phyloP scores from a whole-genome alignment of 2,329 filamentous ascomycete species.

The Chaetomiaceae sp. region DNA sequence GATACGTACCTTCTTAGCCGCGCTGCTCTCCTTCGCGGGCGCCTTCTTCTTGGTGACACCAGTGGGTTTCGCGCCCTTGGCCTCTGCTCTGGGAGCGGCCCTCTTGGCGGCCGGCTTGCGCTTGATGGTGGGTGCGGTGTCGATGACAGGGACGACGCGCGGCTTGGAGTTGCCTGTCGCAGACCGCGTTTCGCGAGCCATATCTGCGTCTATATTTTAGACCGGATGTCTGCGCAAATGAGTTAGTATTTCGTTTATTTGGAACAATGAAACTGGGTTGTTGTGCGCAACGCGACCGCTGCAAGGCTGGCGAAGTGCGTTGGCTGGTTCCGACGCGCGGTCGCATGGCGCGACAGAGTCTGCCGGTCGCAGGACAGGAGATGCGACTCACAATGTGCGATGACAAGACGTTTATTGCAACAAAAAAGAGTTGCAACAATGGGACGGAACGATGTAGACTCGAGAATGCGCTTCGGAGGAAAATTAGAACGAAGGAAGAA shows the following conservation, averaged over 20 bases:
- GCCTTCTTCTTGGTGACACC: conserved; percentile 38
- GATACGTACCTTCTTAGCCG: conserved; percentile 31
- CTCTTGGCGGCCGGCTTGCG: conserved; percentile 29
- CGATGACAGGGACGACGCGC: conserved; percentile 47
- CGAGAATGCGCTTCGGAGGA: neutral
- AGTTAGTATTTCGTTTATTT: neutral
- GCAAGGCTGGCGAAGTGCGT: neutral
- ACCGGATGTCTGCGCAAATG: neutral
- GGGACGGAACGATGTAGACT: neutral
- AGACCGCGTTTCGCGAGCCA: conserved; percentile 50
- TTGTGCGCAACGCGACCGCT: conserved; percentile 4
- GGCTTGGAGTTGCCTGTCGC: conserved; percentile 50
- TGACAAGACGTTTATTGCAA: neutral
- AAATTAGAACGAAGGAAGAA: neutral
- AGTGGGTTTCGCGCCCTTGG: conserved; percentile 31
- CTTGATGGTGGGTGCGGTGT: conserved; percentile 44
- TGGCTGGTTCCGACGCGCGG: conserved; percentile 1
- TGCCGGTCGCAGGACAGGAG: neutral
- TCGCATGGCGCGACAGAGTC: neutral
- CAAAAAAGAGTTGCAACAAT: conserved; percentile 6
- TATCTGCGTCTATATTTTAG: conserved; percentile 25
- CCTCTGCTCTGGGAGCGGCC: conserved; percentile 25
- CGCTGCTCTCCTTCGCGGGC: conserved; percentile 35
- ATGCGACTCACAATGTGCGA: conserved; percentile 11
- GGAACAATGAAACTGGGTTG: neutral